Conservation (phyloP, 495 filamentous ascomycete species). For the Pseudoneurospora amorphoporcata region DNA sequence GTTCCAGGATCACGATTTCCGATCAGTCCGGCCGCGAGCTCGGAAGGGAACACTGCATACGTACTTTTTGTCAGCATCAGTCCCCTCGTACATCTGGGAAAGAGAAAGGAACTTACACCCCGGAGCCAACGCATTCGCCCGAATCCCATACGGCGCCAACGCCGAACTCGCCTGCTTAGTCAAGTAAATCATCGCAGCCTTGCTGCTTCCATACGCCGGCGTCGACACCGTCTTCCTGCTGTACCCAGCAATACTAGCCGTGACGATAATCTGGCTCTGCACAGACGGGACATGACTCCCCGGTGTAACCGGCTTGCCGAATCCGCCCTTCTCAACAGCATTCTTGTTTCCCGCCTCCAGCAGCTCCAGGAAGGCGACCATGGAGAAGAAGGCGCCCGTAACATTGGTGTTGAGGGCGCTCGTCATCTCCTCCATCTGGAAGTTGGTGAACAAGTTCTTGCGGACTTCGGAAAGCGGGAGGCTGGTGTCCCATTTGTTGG, state of each 20-base stretch:
- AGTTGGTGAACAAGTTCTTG: constrained; percentile 24
- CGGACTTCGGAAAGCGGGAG: constrained; percentile 32
- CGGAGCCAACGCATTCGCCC: constrained; percentile 53
- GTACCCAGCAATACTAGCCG: constrained; percentile 44
- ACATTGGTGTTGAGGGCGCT: constrained; percentile 47
- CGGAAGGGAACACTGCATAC: constrained; percentile 46
- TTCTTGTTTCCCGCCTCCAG: constrained; percentile 52
- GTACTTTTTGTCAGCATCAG: neutral
- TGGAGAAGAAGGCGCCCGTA: constrained; percentile 50
- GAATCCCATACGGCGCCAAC: constrained; percentile 45
- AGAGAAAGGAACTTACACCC: constrained; percentile 34
- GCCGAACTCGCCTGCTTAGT: constrained; percentile 49
- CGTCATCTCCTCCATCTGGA: constrained; percentile 41
- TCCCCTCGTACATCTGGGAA: neutral
- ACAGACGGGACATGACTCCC: constrained; percentile 28
- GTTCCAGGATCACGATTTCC: constrained; percentile 32
- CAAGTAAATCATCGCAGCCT: constrained; percentile 50
- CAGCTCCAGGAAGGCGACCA: constrained; percentile 53
- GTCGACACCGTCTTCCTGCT: constrained; percentile 28
- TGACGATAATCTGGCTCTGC: constrained; percentile 46
- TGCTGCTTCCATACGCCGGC: constrained; percentile 50
- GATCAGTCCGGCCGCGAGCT: constrained; percentile 38
- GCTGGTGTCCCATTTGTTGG: constrained; percentile 21
- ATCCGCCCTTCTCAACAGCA: constrained; percentile 29
- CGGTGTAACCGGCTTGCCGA: constrained; percentile 13